A percentile compares a stretch with the other conserved stretches of the same genome.
phyloP scores from a whole-genome alignment of 495 filamentous ascomycete species.

The Chaetomium cochliodes region DNA sequence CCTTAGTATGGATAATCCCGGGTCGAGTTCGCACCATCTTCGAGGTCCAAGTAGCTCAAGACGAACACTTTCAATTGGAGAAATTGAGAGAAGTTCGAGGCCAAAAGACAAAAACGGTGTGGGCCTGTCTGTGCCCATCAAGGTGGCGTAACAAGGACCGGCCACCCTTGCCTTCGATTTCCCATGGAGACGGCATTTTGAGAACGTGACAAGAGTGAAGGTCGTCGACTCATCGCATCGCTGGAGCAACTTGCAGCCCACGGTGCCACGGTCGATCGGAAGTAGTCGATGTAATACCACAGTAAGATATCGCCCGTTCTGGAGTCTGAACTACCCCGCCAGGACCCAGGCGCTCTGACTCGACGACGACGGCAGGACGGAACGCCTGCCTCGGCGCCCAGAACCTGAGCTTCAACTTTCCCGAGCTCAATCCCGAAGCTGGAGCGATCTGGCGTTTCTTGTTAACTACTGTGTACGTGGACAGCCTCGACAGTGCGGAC shows the following conservation, averaged over 20 bases:
- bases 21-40: too few relatives aligned
- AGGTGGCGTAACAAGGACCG: background rate
- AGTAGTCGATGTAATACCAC: too few relatives aligned
- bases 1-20: too few relatives aligned
- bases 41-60: too few relatives aligned
- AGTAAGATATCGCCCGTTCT: background rate
- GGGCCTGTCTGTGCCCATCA: background rate
- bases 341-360: too few relatives aligned
- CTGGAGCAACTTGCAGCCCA: background rate
- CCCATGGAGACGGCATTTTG: background rate
- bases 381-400: too few relatives aligned
- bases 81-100: background rate
- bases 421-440: too few relatives aligned
- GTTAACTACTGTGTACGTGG: background rate
- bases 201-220: background rate
- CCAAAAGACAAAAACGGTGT: background rate
- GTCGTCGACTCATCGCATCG: background rate
- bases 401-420: too few relatives aligned
- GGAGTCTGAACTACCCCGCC: background rate
- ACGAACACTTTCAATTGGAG: background rate
- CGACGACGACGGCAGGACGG: too few relatives aligned
- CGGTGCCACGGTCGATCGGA: background rate
- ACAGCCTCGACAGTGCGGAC: background rate
- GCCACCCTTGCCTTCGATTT: background rate
- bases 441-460: too few relatives aligned